These are phyloP conservation scores for Bjerkandera adusta DNA, from an alignment of 1,284 basidiomycete species.

Conservation along the genomic window DNA sequence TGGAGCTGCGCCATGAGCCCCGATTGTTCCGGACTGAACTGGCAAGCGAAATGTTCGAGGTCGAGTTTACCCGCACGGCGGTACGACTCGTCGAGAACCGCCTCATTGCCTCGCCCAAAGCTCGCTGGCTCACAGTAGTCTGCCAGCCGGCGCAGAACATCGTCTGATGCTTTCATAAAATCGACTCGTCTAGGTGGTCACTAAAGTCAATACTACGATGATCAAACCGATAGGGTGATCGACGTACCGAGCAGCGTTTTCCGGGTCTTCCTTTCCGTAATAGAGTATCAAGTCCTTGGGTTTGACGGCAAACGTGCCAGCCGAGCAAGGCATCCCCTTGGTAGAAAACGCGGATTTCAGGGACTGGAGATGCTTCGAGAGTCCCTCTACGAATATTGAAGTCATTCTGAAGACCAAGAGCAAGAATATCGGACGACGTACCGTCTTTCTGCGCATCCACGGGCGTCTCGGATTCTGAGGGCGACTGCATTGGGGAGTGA, in stretches of 20 bases:
- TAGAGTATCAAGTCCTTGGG: background rate
- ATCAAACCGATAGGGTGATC: no score
- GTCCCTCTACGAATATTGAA: no score
- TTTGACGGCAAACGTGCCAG: background rate
- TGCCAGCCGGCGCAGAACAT: constrained; percentile 14
- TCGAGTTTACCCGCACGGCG: constrained; percentile 26
- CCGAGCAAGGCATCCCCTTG: background rate
- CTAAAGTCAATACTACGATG: background rate
- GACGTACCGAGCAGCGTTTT: background rate
- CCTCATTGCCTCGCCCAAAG: constrained; percentile 20
- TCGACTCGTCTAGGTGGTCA: constrained; percentile 7
- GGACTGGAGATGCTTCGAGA: background rate
- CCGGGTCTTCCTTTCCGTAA: constrained; percentile 1
- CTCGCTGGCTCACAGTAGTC: constrained; percentile 22
- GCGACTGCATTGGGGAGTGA: no score
- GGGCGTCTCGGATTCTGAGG: no score
- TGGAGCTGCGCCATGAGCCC: constrained; percentile 17
- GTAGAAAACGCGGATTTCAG: background rate
- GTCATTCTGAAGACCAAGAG: no score
- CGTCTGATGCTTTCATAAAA: constrained; percentile 1
- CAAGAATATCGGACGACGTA: no score
- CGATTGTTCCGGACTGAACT: constrained; percentile 16
- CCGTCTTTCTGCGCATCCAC: no score
- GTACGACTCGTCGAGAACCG: constrained; percentile 25
- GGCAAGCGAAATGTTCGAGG: constrained; percentile 17